These are phyloP conservation scores for Camelina sativa DNA, from an alignment of 345 rosid genomes.

Conservation along the genomic window DNA sequence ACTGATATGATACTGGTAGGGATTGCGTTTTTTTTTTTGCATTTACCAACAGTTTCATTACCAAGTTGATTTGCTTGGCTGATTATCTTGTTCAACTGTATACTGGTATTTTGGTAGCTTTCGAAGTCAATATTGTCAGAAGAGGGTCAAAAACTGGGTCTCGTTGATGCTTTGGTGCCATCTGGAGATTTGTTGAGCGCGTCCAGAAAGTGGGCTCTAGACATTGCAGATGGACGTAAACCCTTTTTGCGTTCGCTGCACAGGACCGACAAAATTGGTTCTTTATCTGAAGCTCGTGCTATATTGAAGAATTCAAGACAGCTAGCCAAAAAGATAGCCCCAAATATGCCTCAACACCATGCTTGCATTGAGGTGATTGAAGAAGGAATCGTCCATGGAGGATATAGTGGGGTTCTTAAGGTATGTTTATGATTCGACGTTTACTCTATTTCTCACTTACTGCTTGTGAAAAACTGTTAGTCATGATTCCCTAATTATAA, in stretches of 20 bases:
- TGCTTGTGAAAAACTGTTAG: too few relatives aligned
- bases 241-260: slow-evolving; percentile 88
- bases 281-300: slow-evolving; percentile 80
- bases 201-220: slow-evolving; percentile 83
- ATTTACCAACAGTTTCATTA: background rate
- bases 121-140: slow-evolving; percentile 86
- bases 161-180: slow-evolving; percentile 76
- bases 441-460: background rate
- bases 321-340: slow-evolving; percentile 78
- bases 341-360: slow-evolving; percentile 89
- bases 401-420: slow-evolving; percentile 87
- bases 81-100: slow-evolving; percentile 8
- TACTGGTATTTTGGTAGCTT: slow-evolving; percentile 52
- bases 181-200: slow-evolving; percentile 77
- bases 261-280: slow-evolving; percentile 83
- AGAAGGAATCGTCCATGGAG: slow-evolving; percentile 92
- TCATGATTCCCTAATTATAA: too few relatives aligned
- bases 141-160: slow-evolving; percentile 86
- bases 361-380: slow-evolving; percentile 90
- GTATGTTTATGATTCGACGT: slow-evolving; percentile 41
- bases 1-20: slow-evolving; percentile 87
- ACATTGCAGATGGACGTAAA: slow-evolving; percentile 69
- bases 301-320: slow-evolving; percentile 61
- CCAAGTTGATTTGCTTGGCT: slow-evolving; percentile 20
- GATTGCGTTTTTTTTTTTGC: background rate